Base-by-base conservation (phyloP, 2,329 filamentous ascomycete species). In the Chaetomium sp. region DNA sequence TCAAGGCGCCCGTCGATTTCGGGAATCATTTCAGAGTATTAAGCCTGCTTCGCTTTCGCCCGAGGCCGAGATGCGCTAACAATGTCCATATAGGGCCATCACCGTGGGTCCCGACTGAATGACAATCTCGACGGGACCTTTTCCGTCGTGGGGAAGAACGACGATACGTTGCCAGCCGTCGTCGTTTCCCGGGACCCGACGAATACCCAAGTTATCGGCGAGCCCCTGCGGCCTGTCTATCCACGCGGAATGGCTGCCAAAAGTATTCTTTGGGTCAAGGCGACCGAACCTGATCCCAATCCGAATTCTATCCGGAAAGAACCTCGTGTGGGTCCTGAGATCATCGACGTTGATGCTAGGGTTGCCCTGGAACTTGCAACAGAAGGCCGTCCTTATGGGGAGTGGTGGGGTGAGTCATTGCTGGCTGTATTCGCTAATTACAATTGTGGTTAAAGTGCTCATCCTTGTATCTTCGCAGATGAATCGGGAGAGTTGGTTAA, bases 51-150 rank as follows among this genome's bases (percentile, higher is more conserved):
- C 9, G 13, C 33, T 35, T 33, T 13, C 16, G 2, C 16, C 21
- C 27, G 27, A 29, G 16, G 33, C 12, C n/a, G 16, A 31, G 7
- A 6, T 29, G 19, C 4, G 19, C 61, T 66, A 13, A 62, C 35
- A 5, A 12, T 5, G 23, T 1, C 21, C 13, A 35, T 35, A 35
- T 21, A 69, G 63, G 38, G 21, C 3, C 12, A n/a, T 13, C 69
- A 70, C 31, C 47, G 58, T 9, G 66, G 65, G 4, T 57, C 51
- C 29, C 33, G 23, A 4, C 33, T 70, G 4, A 71, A 71, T 35
- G 70, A 71, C 42, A 71, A 70, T 23, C 50, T 69, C 5, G 69
- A 70, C 31, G 67, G 66, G 1, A 70, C 69, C 0, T 60, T 70
- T 62, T 61, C 67, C 4, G 31, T 68, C 10, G 0, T 68, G 0